Base-by-base conservation (phyloP, 495 filamentous ascomycete genomes). In the Penicillium subrubescens region DNA sequence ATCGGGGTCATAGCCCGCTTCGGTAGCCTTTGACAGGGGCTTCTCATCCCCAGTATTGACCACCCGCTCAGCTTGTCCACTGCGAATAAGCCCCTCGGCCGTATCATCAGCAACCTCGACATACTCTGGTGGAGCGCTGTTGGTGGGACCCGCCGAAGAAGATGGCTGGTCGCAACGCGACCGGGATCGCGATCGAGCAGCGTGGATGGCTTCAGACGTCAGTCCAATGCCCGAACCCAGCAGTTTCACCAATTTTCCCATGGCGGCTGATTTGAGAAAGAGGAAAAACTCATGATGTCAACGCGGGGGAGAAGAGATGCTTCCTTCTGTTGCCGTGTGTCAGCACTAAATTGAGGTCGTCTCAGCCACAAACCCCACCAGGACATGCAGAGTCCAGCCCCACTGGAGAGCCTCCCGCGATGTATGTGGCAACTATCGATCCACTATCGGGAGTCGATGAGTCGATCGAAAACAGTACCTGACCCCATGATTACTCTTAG, bases 181-280 rank as follows among this genome's bases (percentile, higher is more conserved):
- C 14, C 58, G 37, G 21, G 57, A 57, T 2, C 65, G 57, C 21
- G 41, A n/a, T 19, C 66, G 61, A 41, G 57, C 19, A n/a, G 62
- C 61, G 37, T 64, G 58, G 31, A 68, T 64, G 29, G 66, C 66
- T 46, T 68, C 66, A 6, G 66, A 68, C 14, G 61, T 51, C 33
- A 68, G 57, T 15, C 66, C 66, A 39, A 68, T 60, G 10, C 60
- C 65, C 2, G 65, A 35, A 1, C 65, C 65, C 10, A 67, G 12
- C 8, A 63, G 31, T 46, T 56, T 67, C 6, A 60, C 55, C 5
- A 67, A 48, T 50, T 52, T 62, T 39, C 51, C 51, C 60, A 60
- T 67, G 33, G 35, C 46, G 39, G n/a, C 53, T 35, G 31, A 29
- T 39, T 35, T 35, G 17, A 37, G 11, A 39, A 15, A 35, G 5